Base-by-base conservation (phyloP, 2,329 filamentous ascomycete genomes). In the Cadophora sp. region DNA sequence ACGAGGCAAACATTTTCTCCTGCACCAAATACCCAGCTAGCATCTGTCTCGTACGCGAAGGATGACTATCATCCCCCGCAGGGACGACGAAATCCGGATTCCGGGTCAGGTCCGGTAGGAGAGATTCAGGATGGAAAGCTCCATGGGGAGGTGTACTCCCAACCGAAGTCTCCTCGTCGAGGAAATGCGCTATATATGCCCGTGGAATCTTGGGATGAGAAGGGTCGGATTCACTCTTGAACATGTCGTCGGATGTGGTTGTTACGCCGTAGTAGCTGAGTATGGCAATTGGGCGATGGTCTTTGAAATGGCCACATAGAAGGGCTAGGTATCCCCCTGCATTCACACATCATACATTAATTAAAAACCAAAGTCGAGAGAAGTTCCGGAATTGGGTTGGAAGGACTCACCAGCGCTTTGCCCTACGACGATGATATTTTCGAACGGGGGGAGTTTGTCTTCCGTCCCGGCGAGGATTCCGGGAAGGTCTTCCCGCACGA, bases 361-460 rank as follows among this genome's bases (percentile, higher is more conserved):
- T 9, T 33, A 5, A 11, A 39, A 39, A 11, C 11, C 30, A 9
- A 39, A 39, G 11, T 2, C 36, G 36, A 39, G 36, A 2, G 6
- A 4, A 13, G 36, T 8, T 39, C 36, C 8, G 36, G 36, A 39
- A 39, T 30, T 30, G 4, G 6, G 36, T 20, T 13, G 36, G 14
- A 30, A 30, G 47, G n/a, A 45, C 48, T 24, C 14, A 68, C 60
- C 60, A 56, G 64, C 67, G 56, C 67, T 68, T 30, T 47, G 36
- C 3, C 64, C 60, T 3, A 50, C 59, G 18, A 66, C 60, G 33
- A 68, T 55, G n/a, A 66, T 24, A 24, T 64, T 45, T 43, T 66
- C 56, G 30, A 66, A 47, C 5, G 50, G 14, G 16, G 27, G 50
- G 9, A 53, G 16, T 20, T 45, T 66, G 14, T 36, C 61, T n/a